Conservation (phyloP, 805 yeast species). For the Metschnikowia matae region DNA sequence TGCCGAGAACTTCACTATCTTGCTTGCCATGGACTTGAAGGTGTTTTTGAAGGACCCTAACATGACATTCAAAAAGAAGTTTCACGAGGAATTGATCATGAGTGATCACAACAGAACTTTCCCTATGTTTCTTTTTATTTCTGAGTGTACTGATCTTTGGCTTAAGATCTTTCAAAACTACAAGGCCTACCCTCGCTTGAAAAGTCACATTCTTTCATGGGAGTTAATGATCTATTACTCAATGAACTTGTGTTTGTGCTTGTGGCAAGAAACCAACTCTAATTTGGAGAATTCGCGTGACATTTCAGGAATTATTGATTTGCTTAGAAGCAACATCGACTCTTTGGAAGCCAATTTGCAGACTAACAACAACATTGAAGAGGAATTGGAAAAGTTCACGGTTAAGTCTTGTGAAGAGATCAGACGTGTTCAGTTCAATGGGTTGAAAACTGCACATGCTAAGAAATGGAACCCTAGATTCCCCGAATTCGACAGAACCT, state of each 20-base stretch:
- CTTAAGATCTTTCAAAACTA: constrained; percentile 28
- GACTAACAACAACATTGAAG: constrained; percentile 33
- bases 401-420: constrained; percentile 43
- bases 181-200: constrained; percentile 34
- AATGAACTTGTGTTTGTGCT: constrained; percentile 52
- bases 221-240: constrained; percentile 53
- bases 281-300: constrained; percentile 42
- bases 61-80: constrained; percentile 56
- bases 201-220: constrained; percentile 43
- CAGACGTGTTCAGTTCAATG: constrained; percentile 50
- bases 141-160: constrained; percentile 35
- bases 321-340: constrained; percentile 35
- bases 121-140: constrained; percentile 44
- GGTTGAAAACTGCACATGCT: constrained; percentile 34
- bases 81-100: constrained; percentile 63
- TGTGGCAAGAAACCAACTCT: constrained; percentile 66
- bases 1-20: constrained; percentile 42
- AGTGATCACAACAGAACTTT: constrained; percentile 47
- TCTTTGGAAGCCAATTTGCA: constrained; percentile 26
- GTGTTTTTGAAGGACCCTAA: constrained; percentile 54
- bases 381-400: constrained; percentile 41
- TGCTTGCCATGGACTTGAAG: constrained; percentile 51
- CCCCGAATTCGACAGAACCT: constrained; percentile 44
- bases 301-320: constrained; percentile 44
- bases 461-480: constrained; percentile 45